phyloP scores from a whole-genome alignment of 495 filamentous ascomycete genomes.

The Pyrenula aspistea region DNA sequence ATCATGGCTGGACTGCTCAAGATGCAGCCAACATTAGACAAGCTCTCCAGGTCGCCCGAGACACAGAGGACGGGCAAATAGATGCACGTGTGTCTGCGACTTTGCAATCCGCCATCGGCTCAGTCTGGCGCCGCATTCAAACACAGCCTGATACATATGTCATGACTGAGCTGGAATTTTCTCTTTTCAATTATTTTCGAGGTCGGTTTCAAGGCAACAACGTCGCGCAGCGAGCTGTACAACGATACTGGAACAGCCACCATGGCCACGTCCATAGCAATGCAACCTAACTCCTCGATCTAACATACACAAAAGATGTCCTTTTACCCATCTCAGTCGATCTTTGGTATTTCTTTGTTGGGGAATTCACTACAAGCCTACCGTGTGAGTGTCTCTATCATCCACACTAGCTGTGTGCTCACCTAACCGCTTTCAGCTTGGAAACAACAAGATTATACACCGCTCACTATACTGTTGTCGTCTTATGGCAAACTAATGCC shows the following conservation, averaged over 20 bases:
- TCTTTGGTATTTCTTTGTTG: too few species aligned
- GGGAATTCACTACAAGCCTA: too few species aligned
- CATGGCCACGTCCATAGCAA: conserved; percentile 9
- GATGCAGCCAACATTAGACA: conserved; percentile 12
- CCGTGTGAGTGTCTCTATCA: too few species aligned
- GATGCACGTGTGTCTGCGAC: conserved; percentile 36
- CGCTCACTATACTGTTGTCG: too few species aligned
- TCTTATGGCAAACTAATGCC: too few species aligned
- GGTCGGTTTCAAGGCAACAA: conserved; percentile 34
- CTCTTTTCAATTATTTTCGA: conserved; percentile 67
- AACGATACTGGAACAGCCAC: conserved; percentile 36
- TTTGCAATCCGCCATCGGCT: conserved; percentile 42
- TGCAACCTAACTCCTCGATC: too few species aligned
- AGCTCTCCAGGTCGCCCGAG: conserved; percentile 57
- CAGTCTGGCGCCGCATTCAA: conserved; percentile 51
- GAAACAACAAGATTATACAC: too few species aligned
- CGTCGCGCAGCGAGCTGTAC: conserved; percentile 29
- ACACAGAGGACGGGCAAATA: conserved; percentile 43
- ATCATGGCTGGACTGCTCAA: background rate
- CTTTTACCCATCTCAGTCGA: too few species aligned
- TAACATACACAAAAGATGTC: too few species aligned
- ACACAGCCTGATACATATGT: conserved; percentile 49
- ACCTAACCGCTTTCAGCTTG: too few species aligned
- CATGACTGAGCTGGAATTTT: conserved; percentile 58
- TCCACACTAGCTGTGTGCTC: too few species aligned